Conservation (phyloP, 257 asterid genomes). For the Galeopsis tetrahit region DNA sequence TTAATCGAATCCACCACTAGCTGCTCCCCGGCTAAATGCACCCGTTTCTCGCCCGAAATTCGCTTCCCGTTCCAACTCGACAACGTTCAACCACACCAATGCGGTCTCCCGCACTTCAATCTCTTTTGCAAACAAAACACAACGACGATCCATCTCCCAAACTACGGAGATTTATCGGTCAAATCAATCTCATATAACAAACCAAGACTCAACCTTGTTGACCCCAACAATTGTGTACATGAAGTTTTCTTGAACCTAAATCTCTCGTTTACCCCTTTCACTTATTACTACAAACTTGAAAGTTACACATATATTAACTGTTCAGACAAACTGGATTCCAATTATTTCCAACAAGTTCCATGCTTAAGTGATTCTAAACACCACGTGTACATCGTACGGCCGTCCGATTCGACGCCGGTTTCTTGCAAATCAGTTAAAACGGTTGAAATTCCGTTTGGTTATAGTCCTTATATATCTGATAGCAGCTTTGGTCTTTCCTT, state of each 20-base stretch:
- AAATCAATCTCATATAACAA: conserved; percentile 44
- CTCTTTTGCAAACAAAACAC: conserved; percentile 42
- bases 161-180: conserved; percentile 46
- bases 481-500: conserved; percentile 52
- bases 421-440: conserved; percentile 40
- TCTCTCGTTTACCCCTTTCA: conserved; percentile 50
- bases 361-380: conserved; percentile 42
- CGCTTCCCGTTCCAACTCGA: conserved; percentile 36
- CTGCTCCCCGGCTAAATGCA: conserved; percentile 31
- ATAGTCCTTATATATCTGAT: conserved; percentile 53
- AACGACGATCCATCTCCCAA: conserved; percentile 40
- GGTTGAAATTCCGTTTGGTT: conserved; percentile 50
- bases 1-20: conserved; percentile 19
- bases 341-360: conserved; percentile 42
- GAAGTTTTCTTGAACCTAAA: conserved; percentile 57
- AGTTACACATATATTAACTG: conserved; percentile 54
- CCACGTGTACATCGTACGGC: conserved; percentile 49
- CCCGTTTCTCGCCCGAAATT: conserved; percentile 25
- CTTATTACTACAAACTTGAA: conserved; percentile 42
- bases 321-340: conserved; percentile 28
- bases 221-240: conserved; percentile 53
- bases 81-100: conserved; percentile 16
- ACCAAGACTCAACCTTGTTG: conserved; percentile 38
- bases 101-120: conserved; percentile 34
- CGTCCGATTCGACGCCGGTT: conserved; percentile 35